A percentile compares a stretch with the other conserved stretches of the same genome.
Evolutionary conservation across 768 basidiomycete genomes (phyloP).

Genomic region (Mycena chlorophos): DNA sequence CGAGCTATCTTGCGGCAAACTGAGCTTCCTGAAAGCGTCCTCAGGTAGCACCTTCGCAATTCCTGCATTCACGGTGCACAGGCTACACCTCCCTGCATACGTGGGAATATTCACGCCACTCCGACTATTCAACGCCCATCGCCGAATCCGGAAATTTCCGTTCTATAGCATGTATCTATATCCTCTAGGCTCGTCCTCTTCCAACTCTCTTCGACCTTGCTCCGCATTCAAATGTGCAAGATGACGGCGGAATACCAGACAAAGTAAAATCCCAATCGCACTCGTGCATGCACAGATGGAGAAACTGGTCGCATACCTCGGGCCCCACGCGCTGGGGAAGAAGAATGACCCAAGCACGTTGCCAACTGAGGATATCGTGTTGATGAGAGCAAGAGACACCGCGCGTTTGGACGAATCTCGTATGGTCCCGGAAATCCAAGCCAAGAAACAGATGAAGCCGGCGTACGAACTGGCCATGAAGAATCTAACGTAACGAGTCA

Average conservation of each 20-base stretch:
- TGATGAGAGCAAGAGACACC: constrained; percentile 81
- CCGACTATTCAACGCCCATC: too few relatives aligned
- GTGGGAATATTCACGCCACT: too few relatives aligned
- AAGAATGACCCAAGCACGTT: constrained; percentile 78
- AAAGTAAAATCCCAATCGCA: constrained; percentile 50
- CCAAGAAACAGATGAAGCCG: constrained; percentile 65
- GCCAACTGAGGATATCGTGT: constrained; percentile 79
- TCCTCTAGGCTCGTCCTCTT: constrained; percentile 34
- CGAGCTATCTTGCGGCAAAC: too few relatives aligned
- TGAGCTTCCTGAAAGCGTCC: too few relatives aligned
- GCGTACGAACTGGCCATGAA: constrained; percentile 75
- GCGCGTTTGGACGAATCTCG: constrained; percentile 85
- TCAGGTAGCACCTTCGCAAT: too few relatives aligned
- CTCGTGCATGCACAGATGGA: constrained; percentile 68
- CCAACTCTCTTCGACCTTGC: constrained; percentile 40
- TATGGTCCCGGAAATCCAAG: constrained; percentile 54
- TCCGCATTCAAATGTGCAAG: constrained; percentile 42
- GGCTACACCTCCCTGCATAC: too few relatives aligned
- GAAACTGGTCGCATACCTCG: constrained; percentile 68
- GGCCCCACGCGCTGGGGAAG: constrained; percentile 72
- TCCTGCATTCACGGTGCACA: too few relatives aligned
- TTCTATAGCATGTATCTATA: constrained; percentile 53
- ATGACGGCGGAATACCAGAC: constrained; percentile 48
- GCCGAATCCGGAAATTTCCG: too few relatives aligned
- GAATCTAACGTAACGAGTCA: constrained; percentile 50